Percentiles rank a stretch among this genome's conserved stretches.
Conservation (phyloP, 2,329 filamentous ascomycete species). For the Xylaria sp. region DNA sequence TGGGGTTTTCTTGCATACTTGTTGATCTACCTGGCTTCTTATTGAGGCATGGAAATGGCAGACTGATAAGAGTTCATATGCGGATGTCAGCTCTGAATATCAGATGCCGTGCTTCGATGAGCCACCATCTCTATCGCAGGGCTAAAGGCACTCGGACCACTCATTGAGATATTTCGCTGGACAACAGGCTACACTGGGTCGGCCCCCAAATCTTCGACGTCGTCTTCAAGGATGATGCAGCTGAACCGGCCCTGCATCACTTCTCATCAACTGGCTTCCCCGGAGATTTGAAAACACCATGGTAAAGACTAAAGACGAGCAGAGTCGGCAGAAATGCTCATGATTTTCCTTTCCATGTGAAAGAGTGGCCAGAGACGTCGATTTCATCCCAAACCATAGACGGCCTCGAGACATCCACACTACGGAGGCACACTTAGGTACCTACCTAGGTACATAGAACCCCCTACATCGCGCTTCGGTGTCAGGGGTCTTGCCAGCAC, state of each 20-base stretch:
- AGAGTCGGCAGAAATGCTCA: slow-evolving; percentile 32
- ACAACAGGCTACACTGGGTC: neutral
- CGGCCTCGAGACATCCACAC: neutral
- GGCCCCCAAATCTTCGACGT: neutral
- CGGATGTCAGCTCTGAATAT: slow-evolving; percentile 4
- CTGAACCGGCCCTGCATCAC: slow-evolving; percentile 3
- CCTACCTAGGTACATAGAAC: too few relatives aligned
- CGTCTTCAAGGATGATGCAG: neutral
- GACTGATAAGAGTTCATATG: slow-evolving; percentile 7
- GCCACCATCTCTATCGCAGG: slow-evolving; percentile 1
- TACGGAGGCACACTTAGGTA: neutral
- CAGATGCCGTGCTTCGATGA: neutral
- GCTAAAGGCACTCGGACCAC: neutral
- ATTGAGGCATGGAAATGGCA: neutral
- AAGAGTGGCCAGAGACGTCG: slow-evolving; percentile 14
- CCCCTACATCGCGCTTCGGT: neutral
- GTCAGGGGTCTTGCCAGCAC: slow-evolving; percentile 7
- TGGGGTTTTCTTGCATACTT: slow-evolving; percentile 13
- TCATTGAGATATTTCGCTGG: neutral
- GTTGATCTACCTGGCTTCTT: neutral
- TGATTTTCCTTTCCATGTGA: slow-evolving; percentile 23
- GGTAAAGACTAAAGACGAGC: slow-evolving; percentile 1
- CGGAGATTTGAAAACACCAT: neutral
- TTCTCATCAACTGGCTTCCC: neutral
- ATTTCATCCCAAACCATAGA: neutral